A percentile compares a stretch with the other conserved stretches of the same genome.
Evolutionary conservation across 1,284 basidiomycete species (phyloP).

Genomic region (Melampsora larici-populina): DNA sequence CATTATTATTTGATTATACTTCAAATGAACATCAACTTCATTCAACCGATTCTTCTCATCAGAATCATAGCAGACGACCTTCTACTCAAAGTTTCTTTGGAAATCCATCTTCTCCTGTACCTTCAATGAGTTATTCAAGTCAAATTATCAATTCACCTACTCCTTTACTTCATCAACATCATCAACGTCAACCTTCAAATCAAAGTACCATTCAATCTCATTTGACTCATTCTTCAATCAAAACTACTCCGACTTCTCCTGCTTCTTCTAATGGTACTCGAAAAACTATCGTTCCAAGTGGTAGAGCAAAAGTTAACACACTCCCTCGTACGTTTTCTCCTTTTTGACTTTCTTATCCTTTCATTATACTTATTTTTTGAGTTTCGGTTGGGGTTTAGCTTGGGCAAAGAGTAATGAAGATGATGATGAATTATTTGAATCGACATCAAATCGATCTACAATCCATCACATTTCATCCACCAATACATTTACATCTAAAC

Average conservation of each 20-base stretch:
- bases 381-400: background rate
- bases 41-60: too few species aligned
- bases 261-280: background rate
- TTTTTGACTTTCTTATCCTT: background rate
- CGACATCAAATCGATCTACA: conserved; percentile 4
- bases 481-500: background rate
- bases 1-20: too few species aligned
- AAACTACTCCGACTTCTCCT: background rate
- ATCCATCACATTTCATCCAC: conserved; percentile 6
- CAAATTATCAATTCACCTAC: background rate
- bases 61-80: too few species aligned
- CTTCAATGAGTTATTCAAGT: too few species aligned
- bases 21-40: too few species aligned
- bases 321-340: conserved; percentile 18
- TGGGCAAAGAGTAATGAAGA: conserved; percentile 38
- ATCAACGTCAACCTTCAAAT: background rate
- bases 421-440: conserved; percentile 32
- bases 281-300: background rate
- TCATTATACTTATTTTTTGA: background rate
- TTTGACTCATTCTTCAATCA: background rate
- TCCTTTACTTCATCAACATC: background rate
- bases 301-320: conserved; percentile 30
- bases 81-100: too few species aligned
- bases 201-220: background rate
- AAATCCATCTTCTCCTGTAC: too few species aligned